A percentile compares a stretch with the other conserved stretches of the same genome.
Evolutionary conservation across 345 rosid genomes (phyloP).

Genomic region (Gossypium bickii): DNA sequence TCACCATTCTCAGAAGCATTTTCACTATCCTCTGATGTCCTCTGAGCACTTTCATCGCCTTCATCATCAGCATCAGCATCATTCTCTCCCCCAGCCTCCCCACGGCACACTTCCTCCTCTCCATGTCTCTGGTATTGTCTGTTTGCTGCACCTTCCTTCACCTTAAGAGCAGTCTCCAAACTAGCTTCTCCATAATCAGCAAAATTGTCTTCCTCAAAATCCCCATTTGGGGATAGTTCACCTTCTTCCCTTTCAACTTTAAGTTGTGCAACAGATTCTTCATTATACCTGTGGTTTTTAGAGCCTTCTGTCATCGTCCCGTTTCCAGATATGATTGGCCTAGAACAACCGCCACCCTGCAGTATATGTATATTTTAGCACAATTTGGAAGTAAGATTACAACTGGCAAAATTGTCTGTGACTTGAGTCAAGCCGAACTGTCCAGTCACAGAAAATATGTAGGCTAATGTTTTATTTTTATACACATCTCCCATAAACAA

Average conservation of each 20-base stretch:
- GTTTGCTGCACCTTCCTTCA: constrained; percentile 45
- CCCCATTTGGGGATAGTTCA: constrained; percentile 92
- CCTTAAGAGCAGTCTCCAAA: constrained; percentile 48
- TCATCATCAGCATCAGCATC: constrained; percentile 79
- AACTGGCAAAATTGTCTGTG: constrained; percentile 3
- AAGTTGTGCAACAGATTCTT: constrained; percentile 41
- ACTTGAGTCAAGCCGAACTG: background rate
- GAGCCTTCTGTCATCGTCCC: constrained; percentile 45
- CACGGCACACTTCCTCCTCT: constrained; percentile 40
- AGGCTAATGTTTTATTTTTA: background rate
- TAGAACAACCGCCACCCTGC: constrained; percentile 56
- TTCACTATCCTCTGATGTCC: constrained; percentile 84
- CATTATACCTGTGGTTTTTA: constrained; percentile 44
- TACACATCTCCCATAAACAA: background rate
- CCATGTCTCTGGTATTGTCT: constrained; percentile 45
- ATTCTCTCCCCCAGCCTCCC: constrained; percentile 63
- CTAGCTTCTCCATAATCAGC: constrained; percentile 63
- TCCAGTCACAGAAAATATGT: background rate
- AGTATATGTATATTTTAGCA: constrained; percentile 16
- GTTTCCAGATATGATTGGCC: constrained; percentile 40
- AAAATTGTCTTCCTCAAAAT: constrained; percentile 86
- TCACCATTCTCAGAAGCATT: constrained; percentile 88
- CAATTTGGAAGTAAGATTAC: background rate
- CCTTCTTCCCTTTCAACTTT: constrained; percentile 98
- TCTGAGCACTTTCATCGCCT: constrained; percentile 80